Base-by-base conservation (phyloP, 2,329 filamentous ascomycete genomes). In the Arthroderma sp. region DNA sequence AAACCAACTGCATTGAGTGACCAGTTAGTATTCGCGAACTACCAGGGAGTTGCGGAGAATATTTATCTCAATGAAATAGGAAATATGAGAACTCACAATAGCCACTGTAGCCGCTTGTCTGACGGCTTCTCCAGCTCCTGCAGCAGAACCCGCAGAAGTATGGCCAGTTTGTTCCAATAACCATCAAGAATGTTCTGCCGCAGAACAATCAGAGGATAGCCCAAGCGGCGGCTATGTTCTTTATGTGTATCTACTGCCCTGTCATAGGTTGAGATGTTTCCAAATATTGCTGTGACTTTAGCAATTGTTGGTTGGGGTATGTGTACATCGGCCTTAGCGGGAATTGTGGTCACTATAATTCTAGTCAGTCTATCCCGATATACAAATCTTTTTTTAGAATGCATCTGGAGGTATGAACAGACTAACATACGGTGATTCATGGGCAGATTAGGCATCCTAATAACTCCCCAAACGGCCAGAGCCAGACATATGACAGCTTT, bases 141-240 rank as follows among this genome's bases (percentile, higher is more conserved):
- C 5, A 61, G 40, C 5, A 62, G 31, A 9, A 58, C 15, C 0
- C 59, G 57, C 6, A 69, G 54, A 30, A 70, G 62, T 47, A 68
- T 68, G 2, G 64, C 68, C 2, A 61, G 60, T 44, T 70, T 70
- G 40, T 61, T 65, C 67, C 67, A 70, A 4, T 66, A 57, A 33
- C 65, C 62, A 41, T 67, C 64, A 10, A 69, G 53, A 1, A 71
- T 56, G 1, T 59, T 50, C 32, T 65, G 56, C 4, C 65, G 64
- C 38, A 69, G 54, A 5, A 70, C 60, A 36, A 65, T 59, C 5
- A 69, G 52, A 5, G 65, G 62, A 36, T 67, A 69, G 4, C 64
- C 62, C 37, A 67, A 62, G 29, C 66, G 52, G 6, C 57, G 52
- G 40, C 64, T 61, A 46, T 70, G 65, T 4, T 58, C 49, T 10